phyloP scores from a whole-genome alignment of 108 stramenopile genomes.

The Cyclotella atomus region DNA sequence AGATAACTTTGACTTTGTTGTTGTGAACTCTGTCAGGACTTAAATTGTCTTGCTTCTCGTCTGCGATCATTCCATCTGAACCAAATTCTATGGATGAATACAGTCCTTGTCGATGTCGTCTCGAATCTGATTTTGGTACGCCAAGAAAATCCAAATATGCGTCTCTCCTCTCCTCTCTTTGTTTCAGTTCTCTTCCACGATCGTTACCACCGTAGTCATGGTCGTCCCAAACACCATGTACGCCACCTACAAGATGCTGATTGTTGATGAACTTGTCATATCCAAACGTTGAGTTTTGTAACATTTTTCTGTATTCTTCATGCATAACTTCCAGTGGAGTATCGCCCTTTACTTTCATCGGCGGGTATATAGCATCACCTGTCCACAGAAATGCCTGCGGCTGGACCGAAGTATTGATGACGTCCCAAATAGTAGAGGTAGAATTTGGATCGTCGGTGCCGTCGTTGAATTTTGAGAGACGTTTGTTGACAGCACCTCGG shows the following conservation, averaged over 20 bases:
- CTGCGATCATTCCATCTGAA: not conserved
- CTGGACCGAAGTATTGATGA: constrained; percentile 27
- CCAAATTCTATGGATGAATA: constrained; percentile 67
- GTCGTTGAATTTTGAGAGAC: constrained; percentile 11
- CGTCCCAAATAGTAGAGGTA: constrained; percentile 64
- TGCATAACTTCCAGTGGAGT: constrained; percentile 51
- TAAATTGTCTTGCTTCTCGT: constrained; percentile 5
- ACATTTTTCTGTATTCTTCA: constrained; percentile 62
- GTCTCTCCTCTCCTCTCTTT: constrained; percentile 53
- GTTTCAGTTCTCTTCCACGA: constrained; percentile 63
- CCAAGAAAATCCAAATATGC: constrained; percentile 82
- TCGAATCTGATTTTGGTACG: constrained; percentile 14
- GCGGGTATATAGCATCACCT: constrained; percentile 84
- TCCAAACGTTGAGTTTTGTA: constrained; percentile 68
- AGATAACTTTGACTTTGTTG: constrained; percentile 63
- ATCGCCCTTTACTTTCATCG: constrained; percentile 52
- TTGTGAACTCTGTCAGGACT: constrained; percentile 4
- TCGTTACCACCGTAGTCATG: constrained; percentile 95
- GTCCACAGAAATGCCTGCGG: constrained; percentile 82
- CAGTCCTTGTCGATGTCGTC: constrained; percentile 54
- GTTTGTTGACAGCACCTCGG: constrained; percentile 43
- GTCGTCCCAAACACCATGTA: constrained; percentile 89
- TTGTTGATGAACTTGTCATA: constrained; percentile 49
- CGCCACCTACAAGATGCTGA: constrained; percentile 5
- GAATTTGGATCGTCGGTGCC: too few species aligned